Evolutionary conservation across 2,329 filamentous ascomycete species (phyloP).

Genomic region (Monilinia laxa): DNA sequence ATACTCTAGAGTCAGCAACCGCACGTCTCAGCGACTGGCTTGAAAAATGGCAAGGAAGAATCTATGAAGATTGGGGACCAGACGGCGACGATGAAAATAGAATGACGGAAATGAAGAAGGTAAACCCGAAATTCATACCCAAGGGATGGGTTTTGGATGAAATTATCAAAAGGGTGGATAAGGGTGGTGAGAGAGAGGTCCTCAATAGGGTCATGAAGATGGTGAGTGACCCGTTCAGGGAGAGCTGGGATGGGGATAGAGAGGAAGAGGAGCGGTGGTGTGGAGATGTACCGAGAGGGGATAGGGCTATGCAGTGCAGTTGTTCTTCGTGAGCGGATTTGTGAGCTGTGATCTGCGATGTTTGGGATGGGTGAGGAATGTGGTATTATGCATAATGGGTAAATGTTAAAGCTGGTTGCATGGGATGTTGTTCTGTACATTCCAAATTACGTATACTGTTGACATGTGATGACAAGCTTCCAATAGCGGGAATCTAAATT

Average conservation of each 20-base stretch:
- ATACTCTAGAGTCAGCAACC: slow-evolving; percentile 63
- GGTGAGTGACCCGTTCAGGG: slow-evolving; percentile 79
- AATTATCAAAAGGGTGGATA: slow-evolving; percentile 84
- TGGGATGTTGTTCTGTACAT: background rate
- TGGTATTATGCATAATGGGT: background rate
- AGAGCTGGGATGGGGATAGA: slow-evolving; percentile 71
- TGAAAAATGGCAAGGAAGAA: slow-evolving; percentile 68
- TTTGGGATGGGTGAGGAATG: background rate
- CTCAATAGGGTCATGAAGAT: slow-evolving; percentile 77
- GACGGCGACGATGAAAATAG: slow-evolving; percentile 54
- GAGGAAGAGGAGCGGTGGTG: slow-evolving; percentile 77
- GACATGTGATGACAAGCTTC: background rate
- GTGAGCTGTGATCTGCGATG: background rate
- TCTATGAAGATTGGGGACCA: slow-evolving; percentile 73
- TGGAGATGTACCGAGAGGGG: slow-evolving; percentile 76
- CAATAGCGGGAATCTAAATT: background rate
- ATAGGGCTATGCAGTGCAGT: slow-evolving; percentile 87
- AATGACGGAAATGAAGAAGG: slow-evolving; percentile 71
- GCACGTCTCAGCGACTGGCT: slow-evolving; percentile 76
- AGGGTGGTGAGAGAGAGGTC: slow-evolving; percentile 76
- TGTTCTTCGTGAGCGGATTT: slow-evolving; percentile 70
- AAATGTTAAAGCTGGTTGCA: background rate
- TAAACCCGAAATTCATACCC: slow-evolving; percentile 92
- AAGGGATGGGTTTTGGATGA: slow-evolving; percentile 92
- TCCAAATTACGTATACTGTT: background rate